Evolutionary conservation across 257 asterid species (phyloP).

Genomic region (Agastache rugosa): DNA sequence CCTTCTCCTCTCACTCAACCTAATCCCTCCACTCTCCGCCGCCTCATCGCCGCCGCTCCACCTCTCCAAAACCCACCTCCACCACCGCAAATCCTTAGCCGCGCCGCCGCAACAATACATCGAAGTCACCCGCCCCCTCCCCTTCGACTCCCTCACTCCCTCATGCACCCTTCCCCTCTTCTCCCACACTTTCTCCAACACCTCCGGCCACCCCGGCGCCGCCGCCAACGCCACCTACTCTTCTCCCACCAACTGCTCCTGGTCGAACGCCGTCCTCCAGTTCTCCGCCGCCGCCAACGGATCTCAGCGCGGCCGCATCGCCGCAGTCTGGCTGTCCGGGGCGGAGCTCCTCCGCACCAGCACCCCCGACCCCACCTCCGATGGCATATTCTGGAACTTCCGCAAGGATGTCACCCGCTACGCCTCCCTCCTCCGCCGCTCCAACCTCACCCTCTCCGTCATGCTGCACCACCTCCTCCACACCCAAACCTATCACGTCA

Average conservation of each 20-base stretch:
- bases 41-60: constrained; percentile 38
- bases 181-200: constrained; percentile 63
- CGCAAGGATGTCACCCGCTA: constrained; percentile 73
- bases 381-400: constrained; percentile 69
- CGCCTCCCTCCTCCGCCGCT: constrained; percentile 59
- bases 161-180: constrained; percentile 62
- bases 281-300: constrained; percentile 69
- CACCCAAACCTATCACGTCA: constrained; percentile 62
- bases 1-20: constrained; percentile 38
- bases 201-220: constrained; percentile 63
- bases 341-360: constrained; percentile 86
- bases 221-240: constrained; percentile 59
- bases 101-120: constrained; percentile 49
- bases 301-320: constrained; percentile 71
- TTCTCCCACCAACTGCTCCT: constrained; percentile 65
- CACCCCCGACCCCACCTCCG: constrained; percentile 69
- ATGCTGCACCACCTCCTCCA: constrained; percentile 69
- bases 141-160: constrained; percentile 50
- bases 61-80: constrained; percentile 42
- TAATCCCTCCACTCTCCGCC: constrained; percentile 34
- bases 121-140: constrained; percentile 65
- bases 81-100: neutral
- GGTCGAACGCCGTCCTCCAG: constrained; percentile 67
- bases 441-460: constrained; percentile 64
- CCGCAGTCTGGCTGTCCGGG: constrained; percentile 86